These are phyloP conservation scores for Exophiala spinifera DNA, from an alignment of 2,329 filamentous ascomycete genomes.

Conservation along the genomic window DNA sequence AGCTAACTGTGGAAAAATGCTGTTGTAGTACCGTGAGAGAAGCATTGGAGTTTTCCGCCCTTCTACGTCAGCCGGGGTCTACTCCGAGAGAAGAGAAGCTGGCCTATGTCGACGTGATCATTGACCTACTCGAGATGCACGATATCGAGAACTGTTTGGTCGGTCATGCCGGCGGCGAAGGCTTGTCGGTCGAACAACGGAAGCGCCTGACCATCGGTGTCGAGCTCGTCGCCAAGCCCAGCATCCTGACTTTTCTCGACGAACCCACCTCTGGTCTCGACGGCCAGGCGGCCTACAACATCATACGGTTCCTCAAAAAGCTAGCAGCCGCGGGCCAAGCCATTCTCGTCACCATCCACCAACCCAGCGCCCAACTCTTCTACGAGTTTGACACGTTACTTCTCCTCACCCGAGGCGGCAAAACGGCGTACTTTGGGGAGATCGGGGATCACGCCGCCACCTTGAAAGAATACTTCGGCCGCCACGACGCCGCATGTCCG, in stretches of 20 bases:
- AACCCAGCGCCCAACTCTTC: constrained; percentile 87
- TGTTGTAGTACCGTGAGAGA: constrained; percentile 92
- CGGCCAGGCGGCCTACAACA: constrained; percentile 86
- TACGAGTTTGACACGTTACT: constrained; percentile 69
- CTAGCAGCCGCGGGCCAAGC: constrained; percentile 82
- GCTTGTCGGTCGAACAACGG: constrained; percentile 59
- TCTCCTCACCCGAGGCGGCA: constrained; percentile 62
- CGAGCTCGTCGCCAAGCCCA: constrained; percentile 85
- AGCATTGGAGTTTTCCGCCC: constrained; percentile 77
- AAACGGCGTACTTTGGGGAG: constrained; percentile 65
- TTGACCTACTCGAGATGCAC: constrained; percentile 79
- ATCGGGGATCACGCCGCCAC: constrained; percentile 58
- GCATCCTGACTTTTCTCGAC: constrained; percentile 75
- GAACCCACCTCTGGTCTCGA: constrained; percentile 91
- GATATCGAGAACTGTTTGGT: constrained; percentile 54
- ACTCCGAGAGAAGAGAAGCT: constrained; percentile 72
- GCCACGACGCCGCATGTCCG: constrained; percentile 57
- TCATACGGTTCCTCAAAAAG: constrained; percentile 78
- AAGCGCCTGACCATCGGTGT: constrained; percentile 86
- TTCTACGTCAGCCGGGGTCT: constrained; percentile 75
- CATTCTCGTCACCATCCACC: constrained; percentile 89
- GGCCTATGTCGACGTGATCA: constrained; percentile 87
- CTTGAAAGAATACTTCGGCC: constrained; percentile 62
- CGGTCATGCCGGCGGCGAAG: constrained; percentile 57
- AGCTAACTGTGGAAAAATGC: too few relatives aligned